phyloP scores from a whole-genome alignment of 495 filamentous ascomycete species.

The Friedmanniomyces simplex region DNA sequence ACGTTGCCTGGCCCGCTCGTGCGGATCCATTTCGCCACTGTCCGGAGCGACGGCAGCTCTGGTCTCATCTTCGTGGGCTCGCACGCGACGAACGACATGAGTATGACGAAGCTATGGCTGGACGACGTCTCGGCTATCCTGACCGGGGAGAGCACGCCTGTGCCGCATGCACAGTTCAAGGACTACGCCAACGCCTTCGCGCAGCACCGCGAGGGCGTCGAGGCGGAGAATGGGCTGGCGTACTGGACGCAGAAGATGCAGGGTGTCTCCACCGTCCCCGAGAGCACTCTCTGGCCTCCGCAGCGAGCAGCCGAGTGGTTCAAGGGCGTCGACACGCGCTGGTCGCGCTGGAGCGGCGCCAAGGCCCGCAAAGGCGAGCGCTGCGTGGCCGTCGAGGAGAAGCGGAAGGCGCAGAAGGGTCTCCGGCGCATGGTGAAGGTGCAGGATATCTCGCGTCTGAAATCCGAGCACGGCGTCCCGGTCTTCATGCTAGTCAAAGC shows the following conservation, averaged over 20 bases:
- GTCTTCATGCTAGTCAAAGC: constrained; percentile 14
- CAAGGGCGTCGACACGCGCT: constrained; percentile 3
- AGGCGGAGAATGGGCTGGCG: constrained; percentile 2
- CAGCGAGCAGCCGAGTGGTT: constrained; percentile 4
- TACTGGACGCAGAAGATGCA: constrained; percentile 5
- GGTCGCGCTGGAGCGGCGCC: constrained; percentile 4
- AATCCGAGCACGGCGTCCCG: constrained; percentile 4
- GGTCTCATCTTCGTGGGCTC: constrained; percentile 4
- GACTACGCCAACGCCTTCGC: constrained; percentile 9
- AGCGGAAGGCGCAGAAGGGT: constrained; percentile 1
- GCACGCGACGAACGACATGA: constrained; percentile 6
- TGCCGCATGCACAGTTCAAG: constrained; percentile 2
- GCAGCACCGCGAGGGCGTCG: not conserved
- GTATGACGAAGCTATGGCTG: constrained; percentile 9
- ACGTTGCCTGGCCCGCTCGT: constrained; percentile 1
- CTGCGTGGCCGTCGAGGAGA: not conserved
- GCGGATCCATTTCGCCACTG: constrained; percentile 1
- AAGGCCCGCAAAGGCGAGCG: constrained; percentile 1
- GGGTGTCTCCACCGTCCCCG: not conserved
- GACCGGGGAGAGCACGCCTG: not conserved
- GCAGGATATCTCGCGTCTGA: constrained; percentile 3
- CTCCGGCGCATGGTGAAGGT: constrained; percentile 4
- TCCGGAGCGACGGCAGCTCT: constrained; percentile 2
- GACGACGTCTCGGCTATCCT: not conserved
- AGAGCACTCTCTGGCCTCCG: not conserved